Evolutionary conservation across 768 basidiomycete genomes (phyloP).

Genomic region (Mycena galopus): DNA sequence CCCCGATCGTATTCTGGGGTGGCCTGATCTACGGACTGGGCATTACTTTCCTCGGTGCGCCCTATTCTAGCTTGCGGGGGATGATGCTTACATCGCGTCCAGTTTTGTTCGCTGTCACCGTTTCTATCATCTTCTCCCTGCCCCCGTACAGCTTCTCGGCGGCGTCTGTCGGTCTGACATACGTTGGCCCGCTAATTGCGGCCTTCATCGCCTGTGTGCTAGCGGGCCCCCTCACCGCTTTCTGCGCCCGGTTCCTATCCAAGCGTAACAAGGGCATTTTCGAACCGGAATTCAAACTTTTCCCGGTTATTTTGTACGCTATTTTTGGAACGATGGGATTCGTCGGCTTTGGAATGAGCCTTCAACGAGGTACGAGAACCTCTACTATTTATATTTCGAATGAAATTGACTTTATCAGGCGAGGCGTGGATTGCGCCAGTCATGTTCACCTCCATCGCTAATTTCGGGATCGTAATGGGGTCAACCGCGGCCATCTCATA

Average conservation of each 20-base stretch:
- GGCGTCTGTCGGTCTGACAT: conserved; percentile 20
- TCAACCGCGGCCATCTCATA: conserved; percentile 27
- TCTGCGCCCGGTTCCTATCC: conserved; percentile 21
- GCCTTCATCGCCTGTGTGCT: conserved; percentile 17
- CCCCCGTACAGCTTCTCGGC: conserved; percentile 23
- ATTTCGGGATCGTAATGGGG: conserved; percentile 28
- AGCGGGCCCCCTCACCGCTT: conserved; percentile 19
- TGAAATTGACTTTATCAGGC: not conserved
- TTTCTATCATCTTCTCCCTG: conserved; percentile 22
- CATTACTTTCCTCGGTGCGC: conserved; percentile 6
- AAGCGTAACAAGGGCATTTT: conserved; percentile 28
- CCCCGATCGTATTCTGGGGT: conserved; percentile 27
- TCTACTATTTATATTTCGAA: not conserved
- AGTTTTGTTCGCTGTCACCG: conserved; percentile 28
- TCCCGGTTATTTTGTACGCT: conserved; percentile 18
- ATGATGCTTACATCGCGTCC: not conserved
- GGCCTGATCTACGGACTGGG: conserved; percentile 18
- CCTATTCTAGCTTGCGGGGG: no score
- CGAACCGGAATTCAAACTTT: conserved; percentile 30
- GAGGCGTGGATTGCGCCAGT: conserved; percentile 22
- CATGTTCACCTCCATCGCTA: conserved; percentile 29
- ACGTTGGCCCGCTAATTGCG: conserved; percentile 18
- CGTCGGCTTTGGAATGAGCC: conserved; percentile 25
- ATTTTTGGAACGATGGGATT: conserved; percentile 29
- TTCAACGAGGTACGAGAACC: not conserved